A percentile compares a stretch with the other conserved stretches of the same genome.
Conservation (phyloP, 192 early-diverging fungal species). For the Backusella psychrophila region DNA sequence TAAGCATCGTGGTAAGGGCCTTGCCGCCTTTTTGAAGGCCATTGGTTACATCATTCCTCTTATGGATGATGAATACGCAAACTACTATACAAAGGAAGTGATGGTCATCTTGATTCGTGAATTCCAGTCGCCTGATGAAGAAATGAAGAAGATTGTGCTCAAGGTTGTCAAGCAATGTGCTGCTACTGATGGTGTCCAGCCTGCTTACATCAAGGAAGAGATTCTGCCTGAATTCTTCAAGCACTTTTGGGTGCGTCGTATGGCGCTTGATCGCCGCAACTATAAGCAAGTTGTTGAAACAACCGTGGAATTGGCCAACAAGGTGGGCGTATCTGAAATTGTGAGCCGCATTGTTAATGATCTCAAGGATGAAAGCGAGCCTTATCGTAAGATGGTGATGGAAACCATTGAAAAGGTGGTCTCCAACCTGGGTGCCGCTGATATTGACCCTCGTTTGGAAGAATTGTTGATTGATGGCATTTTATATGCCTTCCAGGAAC, state of each 20-base stretch:
- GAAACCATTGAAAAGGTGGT: conserved; percentile 89
- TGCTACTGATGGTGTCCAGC: conserved; percentile 87
- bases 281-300: conserved; percentile 93
- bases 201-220: conserved; percentile 81
- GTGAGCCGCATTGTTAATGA: conserved; percentile 84
- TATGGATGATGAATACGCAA: conserved; percentile 95
- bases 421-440: conserved; percentile 75
- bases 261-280: conserved; percentile 94
- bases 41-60: conserved; percentile 98
- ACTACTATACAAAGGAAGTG: conserved; percentile 91
- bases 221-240: conserved; percentile 95
- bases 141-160: conserved; percentile 98
- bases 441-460: conserved; percentile 89
- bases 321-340: conserved; percentile 91
- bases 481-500: conserved; percentile 98
- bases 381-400: conserved; percentile 97
- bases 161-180: conserved; percentile 97
- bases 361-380: conserved; percentile 93
- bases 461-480: conserved; percentile 97
- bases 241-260: conserved; percentile 96
- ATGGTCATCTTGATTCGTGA: conserved; percentile 92
- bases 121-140: conserved; percentile 96
- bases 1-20: conserved; percentile 92
- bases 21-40: conserved; percentile 98
- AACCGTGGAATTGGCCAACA: conserved; percentile 91